Base-by-base conservation (phyloP, 805 yeast genomes). In the Pichia nanzhaoensis region DNA sequence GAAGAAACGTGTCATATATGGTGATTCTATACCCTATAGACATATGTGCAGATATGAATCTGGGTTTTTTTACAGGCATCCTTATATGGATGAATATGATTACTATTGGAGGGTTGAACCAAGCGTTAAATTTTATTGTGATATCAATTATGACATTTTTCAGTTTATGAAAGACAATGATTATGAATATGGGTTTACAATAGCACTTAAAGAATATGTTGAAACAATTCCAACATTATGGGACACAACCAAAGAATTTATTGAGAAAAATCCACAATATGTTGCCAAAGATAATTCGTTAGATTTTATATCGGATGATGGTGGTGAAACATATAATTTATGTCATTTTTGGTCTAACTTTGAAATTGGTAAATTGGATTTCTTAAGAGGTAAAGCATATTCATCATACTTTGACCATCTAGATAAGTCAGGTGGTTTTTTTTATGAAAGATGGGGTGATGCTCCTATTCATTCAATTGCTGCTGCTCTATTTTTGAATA, bases 101-200 rank as follows among this genome's bases (percentile, higher is more conserved):
- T 88, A 82, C 74, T 88, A 89, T 71, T 88, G 96, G 96, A 79
- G 96, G 65, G 93, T 88, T 42, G 96, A 88, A 64, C 95, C 96
- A 16, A 84, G 78, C 59, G 76, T 84, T 60, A 75, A 75, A 63
- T 75, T 87, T 54, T 80, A 70, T 65, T 88, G 95, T 70, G 95
- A 88, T 64, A 69, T 88, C 47, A 78, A 81, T 58, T 82, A 80
- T 63, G 95, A 84, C 61, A 68, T 82, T 24, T 86, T 86, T 75
- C 77, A 80, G 64, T 85, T 73, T 65, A 85, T 86, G 95, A 70
- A 75, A 54, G 89, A 82, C 50, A 81, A 83, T 59, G 68, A 76
- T 53, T 81, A 82, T 67, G 73, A 70, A 52, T 86, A 86, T 58
- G 85, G 84, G 2, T 86, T 82, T 66, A 80, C 93, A 30, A 82